Conservation (phyloP, 129 eudicot species). For the Escallonia herrerae region DNA sequence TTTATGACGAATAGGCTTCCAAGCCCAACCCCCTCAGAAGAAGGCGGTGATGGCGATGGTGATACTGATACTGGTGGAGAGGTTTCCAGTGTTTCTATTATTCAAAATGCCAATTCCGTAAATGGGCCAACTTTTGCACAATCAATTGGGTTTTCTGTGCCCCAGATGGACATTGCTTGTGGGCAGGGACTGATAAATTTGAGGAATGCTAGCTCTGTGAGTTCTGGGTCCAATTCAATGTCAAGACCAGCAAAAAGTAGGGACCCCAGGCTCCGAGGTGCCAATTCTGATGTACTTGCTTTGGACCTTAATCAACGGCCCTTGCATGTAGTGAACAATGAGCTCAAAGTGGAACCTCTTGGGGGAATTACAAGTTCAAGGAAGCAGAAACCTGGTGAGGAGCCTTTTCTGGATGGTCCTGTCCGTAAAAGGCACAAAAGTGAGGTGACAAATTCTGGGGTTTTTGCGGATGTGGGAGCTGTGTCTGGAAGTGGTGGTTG, state of each 20-base stretch:
- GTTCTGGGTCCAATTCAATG: constrained; percentile 35
- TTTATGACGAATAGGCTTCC: constrained; percentile 57
- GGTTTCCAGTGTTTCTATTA: constrained; percentile 53
- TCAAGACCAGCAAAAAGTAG: constrained; percentile 45
- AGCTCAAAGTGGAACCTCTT: constrained; percentile 29
- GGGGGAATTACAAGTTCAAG: constrained; percentile 29
- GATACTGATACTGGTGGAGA: constrained; percentile 60
- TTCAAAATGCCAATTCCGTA: constrained; percentile 12
- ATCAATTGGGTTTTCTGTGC: constrained; percentile 25
- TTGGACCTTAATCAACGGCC: constrained; percentile 26
- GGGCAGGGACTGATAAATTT: constrained; percentile 32
- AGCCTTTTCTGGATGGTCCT: constrained; percentile 49
- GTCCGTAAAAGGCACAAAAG: constrained; percentile 54
- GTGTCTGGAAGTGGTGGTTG: constrained; percentile 42
- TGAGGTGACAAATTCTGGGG: constrained; percentile 27
- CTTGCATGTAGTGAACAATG: constrained; percentile 23
- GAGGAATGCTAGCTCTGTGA: constrained; percentile 27
- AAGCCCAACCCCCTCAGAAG: constrained; percentile 98
- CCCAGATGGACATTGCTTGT: constrained; percentile 19
- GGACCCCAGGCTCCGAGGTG: constrained; percentile 81
- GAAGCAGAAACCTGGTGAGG: constrained; percentile 51
- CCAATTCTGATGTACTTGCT: constrained; percentile 30
- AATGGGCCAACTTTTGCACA: constrained; percentile 23
- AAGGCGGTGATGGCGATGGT: constrained; percentile 54
- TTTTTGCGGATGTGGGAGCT: constrained; percentile 14